phyloP scores from a whole-genome alignment of 23 red algal species.

The Gracilariopsis chorda region DNA sequence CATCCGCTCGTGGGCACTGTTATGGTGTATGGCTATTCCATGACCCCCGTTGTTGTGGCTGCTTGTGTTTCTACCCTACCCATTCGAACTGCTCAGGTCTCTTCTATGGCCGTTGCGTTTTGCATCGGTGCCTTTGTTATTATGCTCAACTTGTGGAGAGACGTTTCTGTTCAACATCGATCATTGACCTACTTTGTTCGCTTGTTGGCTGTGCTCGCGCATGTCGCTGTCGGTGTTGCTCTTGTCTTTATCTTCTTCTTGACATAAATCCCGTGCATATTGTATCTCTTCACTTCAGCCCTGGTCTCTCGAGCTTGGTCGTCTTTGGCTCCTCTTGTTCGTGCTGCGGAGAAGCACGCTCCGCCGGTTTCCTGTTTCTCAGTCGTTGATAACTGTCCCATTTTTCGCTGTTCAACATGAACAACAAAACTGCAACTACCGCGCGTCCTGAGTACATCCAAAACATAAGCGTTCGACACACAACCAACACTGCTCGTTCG shows the following conservation, averaged over 20 bases:
- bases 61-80: conserved; percentile 67
- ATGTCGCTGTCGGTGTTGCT: conserved; percentile 48
- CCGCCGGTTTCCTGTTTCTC: too few relatives aligned
- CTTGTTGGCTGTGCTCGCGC: conserved; percentile 43
- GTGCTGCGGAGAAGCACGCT: too few relatives aligned
- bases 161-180: conserved; percentile 50
- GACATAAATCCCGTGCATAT: neutral
- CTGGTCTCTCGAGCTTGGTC: too few relatives aligned
- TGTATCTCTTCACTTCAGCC: too few relatives aligned
- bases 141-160: conserved; percentile 77
- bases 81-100: conserved; percentile 56
- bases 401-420: too few relatives aligned
- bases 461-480: too few relatives aligned
- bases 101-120: conserved; percentile 68
- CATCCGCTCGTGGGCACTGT: conserved; percentile 44
- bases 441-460: too few relatives aligned
- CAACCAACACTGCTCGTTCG: too few relatives aligned
- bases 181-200: conserved; percentile 69
- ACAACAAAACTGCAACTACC: too few relatives aligned
- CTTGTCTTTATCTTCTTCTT: conserved; percentile 61
- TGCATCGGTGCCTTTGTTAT: conserved; percentile 49
- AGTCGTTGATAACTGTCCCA: too few relatives aligned
- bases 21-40: conserved; percentile 84
- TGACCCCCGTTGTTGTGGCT: conserved; percentile 76
- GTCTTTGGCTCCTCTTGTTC: too few relatives aligned